phyloP scores from a whole-genome alignment of 2,329 filamentous ascomycete species.

The Coccinonectria pachysandricola region DNA sequence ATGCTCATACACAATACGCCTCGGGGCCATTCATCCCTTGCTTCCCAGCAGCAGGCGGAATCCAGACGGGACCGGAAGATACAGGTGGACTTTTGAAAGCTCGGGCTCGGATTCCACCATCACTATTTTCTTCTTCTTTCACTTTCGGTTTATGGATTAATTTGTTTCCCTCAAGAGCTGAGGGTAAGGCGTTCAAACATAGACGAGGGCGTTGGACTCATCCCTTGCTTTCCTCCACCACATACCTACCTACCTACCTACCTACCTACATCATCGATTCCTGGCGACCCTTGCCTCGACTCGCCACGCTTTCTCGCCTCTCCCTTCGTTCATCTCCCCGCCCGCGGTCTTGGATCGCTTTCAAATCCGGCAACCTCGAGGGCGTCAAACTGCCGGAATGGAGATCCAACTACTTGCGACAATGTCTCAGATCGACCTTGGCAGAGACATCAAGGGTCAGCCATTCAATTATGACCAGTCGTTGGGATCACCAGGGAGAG shows the following conservation, averaged over 20 bases:
- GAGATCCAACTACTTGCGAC: constrained; percentile 18
- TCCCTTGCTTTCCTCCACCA: too few relatives aligned
- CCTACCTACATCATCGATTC: constrained; percentile 5
- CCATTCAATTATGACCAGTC: constrained; percentile 4
- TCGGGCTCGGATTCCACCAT: too few relatives aligned
- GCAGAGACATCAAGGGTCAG: constrained; percentile 6
- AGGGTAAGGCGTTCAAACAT: constrained; percentile 24
- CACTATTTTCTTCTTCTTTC: too few relatives aligned
- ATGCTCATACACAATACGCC: constrained; percentile 25
- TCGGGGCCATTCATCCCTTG: constrained; percentile 28
- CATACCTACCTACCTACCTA: too few relatives aligned
- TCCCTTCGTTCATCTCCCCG: constrained; percentile 5
- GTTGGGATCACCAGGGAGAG: too few relatives aligned
- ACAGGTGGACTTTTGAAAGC: too few relatives aligned
- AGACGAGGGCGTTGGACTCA: constrained; percentile 20
- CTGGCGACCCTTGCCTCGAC: constrained; percentile 2
- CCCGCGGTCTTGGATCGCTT: constrained; percentile 4
- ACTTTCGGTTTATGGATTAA: constrained; percentile 8
- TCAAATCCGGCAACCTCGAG: constrained; percentile 13
- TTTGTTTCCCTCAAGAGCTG: constrained; percentile 9
- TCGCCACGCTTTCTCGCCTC: constrained; percentile 3
- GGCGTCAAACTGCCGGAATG: constrained; percentile 19
- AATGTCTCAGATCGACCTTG: constrained; percentile 21
- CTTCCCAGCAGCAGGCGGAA: constrained; percentile 27
- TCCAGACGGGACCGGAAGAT: too few relatives aligned